Evolutionary conservation across 345 rosid species (phyloP).

Genomic region (Populus davidiana): DNA sequence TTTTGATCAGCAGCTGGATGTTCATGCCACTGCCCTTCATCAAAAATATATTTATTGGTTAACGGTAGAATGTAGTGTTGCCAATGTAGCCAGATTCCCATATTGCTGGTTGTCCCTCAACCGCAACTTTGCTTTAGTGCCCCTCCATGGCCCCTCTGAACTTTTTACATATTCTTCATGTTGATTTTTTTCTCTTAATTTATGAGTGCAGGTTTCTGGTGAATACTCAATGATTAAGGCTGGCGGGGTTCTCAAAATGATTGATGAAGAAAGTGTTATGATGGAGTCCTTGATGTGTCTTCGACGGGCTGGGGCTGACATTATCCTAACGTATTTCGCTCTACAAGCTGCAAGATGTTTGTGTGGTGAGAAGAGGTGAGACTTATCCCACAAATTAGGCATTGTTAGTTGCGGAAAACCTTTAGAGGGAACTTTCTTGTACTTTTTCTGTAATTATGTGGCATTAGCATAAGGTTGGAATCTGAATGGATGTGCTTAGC

Average conservation of each 20-base stretch:
- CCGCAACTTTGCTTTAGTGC: background rate
- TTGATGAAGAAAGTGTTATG: conserved; percentile 88
- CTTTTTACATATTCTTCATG: background rate
- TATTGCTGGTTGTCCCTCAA: background rate
- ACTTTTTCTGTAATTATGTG: background rate
- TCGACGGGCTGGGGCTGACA: conserved; percentile 84
- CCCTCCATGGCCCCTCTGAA: background rate
- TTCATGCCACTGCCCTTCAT: background rate
- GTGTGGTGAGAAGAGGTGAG: conserved; percentile 47
- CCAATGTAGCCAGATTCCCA: background rate
- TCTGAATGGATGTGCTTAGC: background rate
- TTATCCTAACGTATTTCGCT: conserved; percentile 84
- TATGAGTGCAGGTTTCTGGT: conserved; percentile 59
- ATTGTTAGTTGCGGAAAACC: background rate
- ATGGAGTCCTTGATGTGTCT: conserved; percentile 87
- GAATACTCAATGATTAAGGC: conserved; percentile 97
- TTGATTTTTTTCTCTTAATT: background rate
- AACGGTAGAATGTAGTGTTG: background rate
- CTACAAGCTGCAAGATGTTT: conserved; percentile 77
- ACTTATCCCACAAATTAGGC: too few relatives aligned
- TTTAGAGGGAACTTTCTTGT: background rate
- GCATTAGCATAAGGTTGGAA: background rate
- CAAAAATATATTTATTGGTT: background rate
- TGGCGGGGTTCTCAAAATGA: conserved; percentile 79
- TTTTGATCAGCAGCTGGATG: background rate